Conservation (phyloP, 345 rosid species). For the Dipteronia dyeriana region DNA sequence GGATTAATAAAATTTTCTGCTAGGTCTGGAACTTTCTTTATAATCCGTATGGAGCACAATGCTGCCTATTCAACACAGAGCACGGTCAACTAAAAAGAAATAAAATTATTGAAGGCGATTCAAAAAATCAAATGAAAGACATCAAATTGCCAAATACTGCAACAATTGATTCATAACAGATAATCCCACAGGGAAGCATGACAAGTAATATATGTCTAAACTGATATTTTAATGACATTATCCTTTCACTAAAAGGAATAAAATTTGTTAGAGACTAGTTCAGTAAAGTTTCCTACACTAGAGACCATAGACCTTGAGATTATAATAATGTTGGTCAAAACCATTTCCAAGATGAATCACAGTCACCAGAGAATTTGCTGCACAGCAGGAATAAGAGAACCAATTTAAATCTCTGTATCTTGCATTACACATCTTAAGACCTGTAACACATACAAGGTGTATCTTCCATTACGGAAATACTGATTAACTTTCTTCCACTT, state of each 20-base stretch:
- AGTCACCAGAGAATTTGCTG: neutral
- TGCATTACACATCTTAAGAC: neutral
- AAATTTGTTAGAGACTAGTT: neutral
- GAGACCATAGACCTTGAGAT: neutral
- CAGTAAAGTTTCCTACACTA: neutral
- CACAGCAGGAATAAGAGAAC: constrained; percentile 4
- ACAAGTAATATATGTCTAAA: neutral
- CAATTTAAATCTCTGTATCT: neutral
- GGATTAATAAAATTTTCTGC: constrained; percentile 97
- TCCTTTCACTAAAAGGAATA: neutral
- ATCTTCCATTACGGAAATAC: neutral
- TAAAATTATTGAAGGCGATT: constrained; percentile 10
- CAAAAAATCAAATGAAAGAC: constrained; percentile 1
- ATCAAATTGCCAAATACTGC: neutral
- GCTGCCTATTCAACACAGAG: constrained; percentile 70
- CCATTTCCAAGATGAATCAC: neutral
- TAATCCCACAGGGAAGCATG: neutral
- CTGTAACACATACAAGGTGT: neutral
- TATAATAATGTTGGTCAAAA: neutral
- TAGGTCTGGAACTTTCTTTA: constrained; percentile 96
- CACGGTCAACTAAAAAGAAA: constrained; percentile 26
- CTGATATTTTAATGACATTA: constrained; percentile 3
- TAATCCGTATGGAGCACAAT: constrained; percentile 88
- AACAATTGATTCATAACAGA: too few relatives aligned
- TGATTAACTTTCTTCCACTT: neutral